A percentile compares a stretch with the other conserved stretches of the same genome.
These are phyloP conservation scores for Tripterygium wilfordii DNA, from an alignment of 177 flowering plant genomes.

Conservation along the genomic window DNA sequence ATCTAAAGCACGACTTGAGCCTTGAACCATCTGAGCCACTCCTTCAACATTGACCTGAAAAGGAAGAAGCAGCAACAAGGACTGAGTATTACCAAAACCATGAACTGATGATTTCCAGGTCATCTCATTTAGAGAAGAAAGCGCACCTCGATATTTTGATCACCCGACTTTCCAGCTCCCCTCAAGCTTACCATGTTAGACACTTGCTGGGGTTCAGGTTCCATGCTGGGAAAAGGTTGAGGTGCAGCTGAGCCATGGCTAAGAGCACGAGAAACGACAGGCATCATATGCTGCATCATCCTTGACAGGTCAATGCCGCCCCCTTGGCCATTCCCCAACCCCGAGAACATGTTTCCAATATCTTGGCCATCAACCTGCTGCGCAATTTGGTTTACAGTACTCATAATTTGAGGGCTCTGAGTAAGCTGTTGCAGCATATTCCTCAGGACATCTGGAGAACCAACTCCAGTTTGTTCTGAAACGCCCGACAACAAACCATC, in stretches of 20 bases:
- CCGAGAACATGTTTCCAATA: slow-evolving; percentile 54
- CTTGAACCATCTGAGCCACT: slow-evolving; percentile 41
- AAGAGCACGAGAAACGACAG: slow-evolving; percentile 79
- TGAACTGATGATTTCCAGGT: too few species aligned
- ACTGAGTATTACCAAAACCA: not conserved
- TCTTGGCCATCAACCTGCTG: slow-evolving; percentile 74
- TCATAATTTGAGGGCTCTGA: slow-evolving; percentile 74
- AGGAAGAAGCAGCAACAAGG: not conserved
- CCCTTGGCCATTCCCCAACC: slow-evolving; percentile 49
- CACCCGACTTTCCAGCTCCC: slow-evolving; percentile 14
- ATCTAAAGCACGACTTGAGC: slow-evolving; percentile 39
- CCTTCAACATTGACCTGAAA: slow-evolving; percentile 41
- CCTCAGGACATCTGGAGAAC: slow-evolving; percentile 69
- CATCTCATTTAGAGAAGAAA: too few species aligned
- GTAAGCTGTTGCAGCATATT: slow-evolving; percentile 75
- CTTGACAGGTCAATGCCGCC: slow-evolving; percentile 74
- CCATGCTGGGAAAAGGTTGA: slow-evolving; percentile 18
- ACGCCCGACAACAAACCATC: slow-evolving; percentile 68
- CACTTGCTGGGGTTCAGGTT: slow-evolving; percentile 18
- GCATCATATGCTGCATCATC: slow-evolving; percentile 98
- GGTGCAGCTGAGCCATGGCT: slow-evolving; percentile 29
- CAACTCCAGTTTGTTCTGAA: slow-evolving; percentile 77
- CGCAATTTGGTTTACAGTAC: slow-evolving; percentile 68
- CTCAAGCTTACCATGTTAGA: slow-evolving; percentile 10
- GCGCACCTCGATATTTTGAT: slow-evolving; percentile 42